A percentile compares a stretch with the other conserved stretches of the same genome.
Conservation (phyloP, 1,284 basidiomycete genomes). For the Apiotrichum mycotoxinovorans region DNA sequence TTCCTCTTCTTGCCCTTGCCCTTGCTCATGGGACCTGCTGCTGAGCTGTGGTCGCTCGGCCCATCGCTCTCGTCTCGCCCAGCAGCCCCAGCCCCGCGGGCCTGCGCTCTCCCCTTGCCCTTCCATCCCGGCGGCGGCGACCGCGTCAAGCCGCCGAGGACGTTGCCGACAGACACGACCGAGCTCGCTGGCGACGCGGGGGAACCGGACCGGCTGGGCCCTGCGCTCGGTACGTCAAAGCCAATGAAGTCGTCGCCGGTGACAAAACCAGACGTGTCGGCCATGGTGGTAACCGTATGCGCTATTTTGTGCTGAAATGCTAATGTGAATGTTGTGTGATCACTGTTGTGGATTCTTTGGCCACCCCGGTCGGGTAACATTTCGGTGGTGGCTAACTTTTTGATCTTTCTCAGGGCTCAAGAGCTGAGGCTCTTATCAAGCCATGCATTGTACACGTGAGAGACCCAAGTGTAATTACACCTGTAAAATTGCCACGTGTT, state of each 20-base stretch:
- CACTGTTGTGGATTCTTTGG: background rate
- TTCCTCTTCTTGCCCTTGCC: conserved; percentile 3
- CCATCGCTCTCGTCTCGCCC: background rate
- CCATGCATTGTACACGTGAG: too few species aligned
- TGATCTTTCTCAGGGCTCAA: too few species aligned
- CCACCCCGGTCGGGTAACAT: background rate
- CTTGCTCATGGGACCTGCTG: background rate
- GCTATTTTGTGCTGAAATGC: background rate
- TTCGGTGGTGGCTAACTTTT: too few species aligned
- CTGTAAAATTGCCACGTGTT: background rate
- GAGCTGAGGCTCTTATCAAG: too few species aligned
- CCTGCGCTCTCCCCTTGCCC: background rate
- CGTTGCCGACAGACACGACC: background rate
- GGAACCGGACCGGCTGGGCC: background rate
- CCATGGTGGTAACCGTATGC: background rate
- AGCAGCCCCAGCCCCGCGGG: background rate
- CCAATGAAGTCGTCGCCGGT: conserved; percentile 20
- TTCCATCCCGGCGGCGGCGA: background rate
- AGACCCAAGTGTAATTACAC: too few species aligned
- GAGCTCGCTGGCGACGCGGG: background rate
- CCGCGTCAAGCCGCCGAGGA: background rate
- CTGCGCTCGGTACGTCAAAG: conserved; percentile 5
- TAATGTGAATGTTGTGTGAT: too few species aligned
- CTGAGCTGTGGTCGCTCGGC: background rate
- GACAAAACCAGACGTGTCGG: conserved; percentile 6